These are phyloP conservation scores for Boletus eberwhitei DNA, from an alignment of 768 basidiomycete species.

Conservation along the genomic window DNA sequence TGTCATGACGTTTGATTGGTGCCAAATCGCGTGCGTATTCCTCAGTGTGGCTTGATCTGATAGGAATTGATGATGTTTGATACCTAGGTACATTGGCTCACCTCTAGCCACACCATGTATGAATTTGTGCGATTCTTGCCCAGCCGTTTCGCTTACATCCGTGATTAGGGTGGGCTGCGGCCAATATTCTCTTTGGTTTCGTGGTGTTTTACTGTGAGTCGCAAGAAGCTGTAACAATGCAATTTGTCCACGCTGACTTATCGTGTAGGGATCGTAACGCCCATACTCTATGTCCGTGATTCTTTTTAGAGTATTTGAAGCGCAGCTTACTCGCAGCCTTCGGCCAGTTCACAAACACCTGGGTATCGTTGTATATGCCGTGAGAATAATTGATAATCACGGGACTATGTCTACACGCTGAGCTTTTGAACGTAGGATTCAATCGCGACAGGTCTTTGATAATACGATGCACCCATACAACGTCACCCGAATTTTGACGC, in stretches of 20 bases:
- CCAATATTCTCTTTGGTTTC: slow-evolving; percentile 66
- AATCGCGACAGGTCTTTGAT: slow-evolving; percentile 60
- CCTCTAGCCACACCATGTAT: slow-evolving; percentile 72
- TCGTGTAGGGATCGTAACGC: slow-evolving; percentile 29
- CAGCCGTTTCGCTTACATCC: neutral
- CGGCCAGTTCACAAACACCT: slow-evolving; percentile 58
- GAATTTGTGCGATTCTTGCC: neutral
- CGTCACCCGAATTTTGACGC: slow-evolving; percentile 52
- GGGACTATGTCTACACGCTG: neutral
- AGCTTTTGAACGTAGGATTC: slow-evolving; percentile 39
- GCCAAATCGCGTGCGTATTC: slow-evolving; percentile 48
- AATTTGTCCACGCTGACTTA: neutral
- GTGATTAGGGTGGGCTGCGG: slow-evolving; percentile 63
- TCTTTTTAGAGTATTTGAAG: slow-evolving; percentile 35
- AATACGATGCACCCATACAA: slow-evolving; percentile 57
- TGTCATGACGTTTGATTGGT: slow-evolving; percentile 78
- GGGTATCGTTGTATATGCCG: slow-evolving; percentile 59
- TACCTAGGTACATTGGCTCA: slow-evolving; percentile 27
- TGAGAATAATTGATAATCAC: slow-evolving; percentile 27
- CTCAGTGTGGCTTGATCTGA: neutral
- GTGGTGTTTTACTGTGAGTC: slow-evolving; percentile 64
- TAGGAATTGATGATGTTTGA: neutral
- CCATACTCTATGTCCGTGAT: slow-evolving; percentile 47
- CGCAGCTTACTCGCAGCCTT: neutral
- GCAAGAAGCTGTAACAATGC: neutral